phyloP scores from a whole-genome alignment of 2,329 filamentous ascomycete genomes.

The Thielaviopsis punctulata region DNA sequence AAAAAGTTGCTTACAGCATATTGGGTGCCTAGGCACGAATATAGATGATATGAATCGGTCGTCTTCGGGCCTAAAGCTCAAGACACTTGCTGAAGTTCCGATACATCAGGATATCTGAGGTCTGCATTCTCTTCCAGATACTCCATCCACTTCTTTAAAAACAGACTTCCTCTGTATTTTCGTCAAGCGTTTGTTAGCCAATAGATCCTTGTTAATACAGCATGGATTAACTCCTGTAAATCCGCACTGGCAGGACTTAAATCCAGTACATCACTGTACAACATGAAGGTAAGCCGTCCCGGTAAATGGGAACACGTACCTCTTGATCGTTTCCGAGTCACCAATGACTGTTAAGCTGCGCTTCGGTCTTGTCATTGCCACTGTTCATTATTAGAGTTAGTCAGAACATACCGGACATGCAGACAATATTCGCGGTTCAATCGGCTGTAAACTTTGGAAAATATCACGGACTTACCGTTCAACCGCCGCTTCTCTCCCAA shows the following conservation, averaged over 20 bases:
- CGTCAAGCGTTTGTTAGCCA: constrained; percentile 1
- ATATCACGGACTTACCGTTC: constrained; percentile 49
- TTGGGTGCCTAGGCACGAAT: too few species aligned
- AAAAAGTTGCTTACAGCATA: background rate
- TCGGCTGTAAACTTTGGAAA: background rate
- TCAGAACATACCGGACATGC: background rate
- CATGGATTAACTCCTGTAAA: background rate
- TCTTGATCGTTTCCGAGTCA: constrained; percentile 81
- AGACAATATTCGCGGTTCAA: background rate
- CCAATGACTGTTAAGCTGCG: constrained; percentile 81
- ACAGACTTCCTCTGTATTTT: constrained; percentile 53
- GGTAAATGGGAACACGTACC: constrained; percentile 41
- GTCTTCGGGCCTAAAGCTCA: background rate
- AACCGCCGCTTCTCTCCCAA: constrained; percentile 78
- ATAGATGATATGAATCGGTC: too few species aligned
- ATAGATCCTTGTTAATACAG: background rate
- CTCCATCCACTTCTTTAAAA: constrained; percentile 80
- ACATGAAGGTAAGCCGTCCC: background rate
- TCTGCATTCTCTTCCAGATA: constrained; percentile 83
- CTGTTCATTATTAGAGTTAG: constrained; percentile 34
- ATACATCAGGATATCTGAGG: constrained; percentile 65
- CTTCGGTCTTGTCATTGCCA: constrained; percentile 91
- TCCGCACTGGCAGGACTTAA: background rate
- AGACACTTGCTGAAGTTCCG: constrained; percentile 18
- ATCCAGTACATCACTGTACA: background rate